Percentiles rank a stretch among this genome's conserved stretches.
phyloP scores from a whole-genome alignment of 2,329 filamentous ascomycete genomes.

The Fusarium buharicum region DNA sequence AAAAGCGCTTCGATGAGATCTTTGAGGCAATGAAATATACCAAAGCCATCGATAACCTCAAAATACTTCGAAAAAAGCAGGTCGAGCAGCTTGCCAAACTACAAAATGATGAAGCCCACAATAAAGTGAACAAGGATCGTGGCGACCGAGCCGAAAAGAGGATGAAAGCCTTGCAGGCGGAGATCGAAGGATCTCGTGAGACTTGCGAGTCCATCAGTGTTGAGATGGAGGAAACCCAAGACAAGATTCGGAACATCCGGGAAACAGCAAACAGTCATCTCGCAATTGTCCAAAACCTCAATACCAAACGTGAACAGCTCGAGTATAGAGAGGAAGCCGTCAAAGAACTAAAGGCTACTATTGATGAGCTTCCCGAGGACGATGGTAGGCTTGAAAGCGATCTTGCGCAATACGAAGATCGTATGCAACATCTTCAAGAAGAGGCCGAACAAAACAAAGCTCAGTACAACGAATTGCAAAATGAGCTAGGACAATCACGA shows the following conservation, averaged over 20 bases:
- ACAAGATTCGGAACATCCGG: constrained; percentile 72
- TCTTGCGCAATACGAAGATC: constrained; percentile 80
- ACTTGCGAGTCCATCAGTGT: constrained; percentile 67
- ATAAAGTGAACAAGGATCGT: constrained; percentile 85
- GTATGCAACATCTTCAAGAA: constrained; percentile 71
- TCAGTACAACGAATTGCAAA: constrained; percentile 73
- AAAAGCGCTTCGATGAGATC: constrained; percentile 96
- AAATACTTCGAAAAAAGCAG: constrained; percentile 83
- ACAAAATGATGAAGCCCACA: constrained; percentile 79
- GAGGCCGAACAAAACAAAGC: constrained; percentile 71
- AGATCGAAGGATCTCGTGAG: constrained; percentile 70
- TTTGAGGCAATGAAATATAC: constrained; percentile 98
- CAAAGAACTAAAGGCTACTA: constrained; percentile 73
- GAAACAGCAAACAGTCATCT: constrained; percentile 78
- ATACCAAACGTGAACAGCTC: constrained; percentile 79
- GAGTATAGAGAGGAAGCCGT: constrained; percentile 76
- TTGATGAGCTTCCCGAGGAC: constrained; percentile 81
- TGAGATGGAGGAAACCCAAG: constrained; percentile 69
- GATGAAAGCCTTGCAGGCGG: constrained; percentile 70
- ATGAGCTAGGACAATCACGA: constrained; percentile 57
- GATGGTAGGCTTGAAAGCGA: constrained; percentile 79
- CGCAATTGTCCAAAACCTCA: constrained; percentile 77
- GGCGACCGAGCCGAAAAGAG: constrained; percentile 77
- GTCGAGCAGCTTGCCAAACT: constrained; percentile 77
- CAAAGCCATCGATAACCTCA: constrained; percentile 96